A percentile compares a stretch with the other conserved stretches of the same genome.
phyloP scores from a whole-genome alignment of 148 eudicot species.

The Amaranthus palmeri region DNA sequence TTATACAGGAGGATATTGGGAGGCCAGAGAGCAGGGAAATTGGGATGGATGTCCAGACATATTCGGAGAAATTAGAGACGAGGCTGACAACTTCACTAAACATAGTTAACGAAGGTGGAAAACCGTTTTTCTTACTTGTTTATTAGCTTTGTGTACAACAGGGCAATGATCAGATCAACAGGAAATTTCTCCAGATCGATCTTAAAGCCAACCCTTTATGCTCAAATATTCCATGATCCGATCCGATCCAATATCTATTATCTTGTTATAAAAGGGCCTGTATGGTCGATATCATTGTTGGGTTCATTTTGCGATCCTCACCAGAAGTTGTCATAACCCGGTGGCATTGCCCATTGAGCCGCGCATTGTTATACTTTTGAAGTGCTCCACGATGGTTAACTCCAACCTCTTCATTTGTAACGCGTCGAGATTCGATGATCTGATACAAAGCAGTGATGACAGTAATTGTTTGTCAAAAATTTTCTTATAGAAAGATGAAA shows the following conservation, averaged over 20 bases:
- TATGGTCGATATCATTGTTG: no score
- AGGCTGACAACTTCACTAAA: constrained; percentile 28
- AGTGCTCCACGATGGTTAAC: no score
- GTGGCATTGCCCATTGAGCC: background rate
- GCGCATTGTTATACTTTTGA: background rate
- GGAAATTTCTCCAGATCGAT: no score
- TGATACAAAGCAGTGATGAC: background rate
- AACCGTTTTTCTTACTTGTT: background rate
- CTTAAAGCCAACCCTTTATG: no score
- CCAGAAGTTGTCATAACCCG: background rate
- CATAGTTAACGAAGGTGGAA: constrained; percentile 31
- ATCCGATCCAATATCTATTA: no score
- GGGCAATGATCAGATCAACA: no score
- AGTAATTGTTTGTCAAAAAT: background rate
- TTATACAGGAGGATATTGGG: constrained; percentile 84
- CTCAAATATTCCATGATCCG: no score
- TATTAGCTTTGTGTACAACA: background rate
- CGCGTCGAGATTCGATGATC: background rate
- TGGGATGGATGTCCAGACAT: constrained; percentile 75
- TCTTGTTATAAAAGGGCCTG: no score
- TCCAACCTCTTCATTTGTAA: background rate
- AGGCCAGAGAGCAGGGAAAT: constrained; percentile 50
- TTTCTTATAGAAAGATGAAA: constrained; percentile 1
- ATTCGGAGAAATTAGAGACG: constrained; percentile 64
- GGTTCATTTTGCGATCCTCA: background rate